Conservation (phyloP, 345 rosid genomes). For the Rhodamnia rubescens region DNA sequence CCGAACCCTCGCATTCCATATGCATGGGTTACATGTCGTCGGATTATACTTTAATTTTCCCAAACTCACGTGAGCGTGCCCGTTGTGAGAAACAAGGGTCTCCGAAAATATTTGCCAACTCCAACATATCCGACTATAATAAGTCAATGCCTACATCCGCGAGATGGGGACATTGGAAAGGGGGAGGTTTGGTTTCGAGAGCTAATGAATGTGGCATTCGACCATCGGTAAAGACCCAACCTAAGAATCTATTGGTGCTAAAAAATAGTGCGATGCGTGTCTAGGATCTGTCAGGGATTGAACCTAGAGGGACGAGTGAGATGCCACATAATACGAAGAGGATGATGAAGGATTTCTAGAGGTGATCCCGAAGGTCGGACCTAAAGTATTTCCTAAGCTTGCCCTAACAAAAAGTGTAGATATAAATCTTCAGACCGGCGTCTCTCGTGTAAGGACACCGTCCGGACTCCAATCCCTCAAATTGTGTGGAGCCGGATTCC, state of each 20-base stretch:
- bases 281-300: background rate
- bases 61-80: too few relatives aligned
- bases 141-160: background rate
- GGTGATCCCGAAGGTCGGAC: background rate
- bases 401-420: background rate
- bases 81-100: too few relatives aligned
- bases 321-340: background rate
- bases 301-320: background rate
- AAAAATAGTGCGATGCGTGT: background rate
- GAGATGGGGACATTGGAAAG: background rate
- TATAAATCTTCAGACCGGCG: background rate
- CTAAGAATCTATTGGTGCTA: too few relatives aligned
- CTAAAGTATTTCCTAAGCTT: background rate
- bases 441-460: background rate
- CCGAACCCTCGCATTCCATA: too few relatives aligned
- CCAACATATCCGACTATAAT: background rate
- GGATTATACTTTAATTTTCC: too few relatives aligned
- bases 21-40: too few relatives aligned
- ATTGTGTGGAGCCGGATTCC: background rate
- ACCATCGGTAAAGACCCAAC: background rate
- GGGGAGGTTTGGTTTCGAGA: background rate
- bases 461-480: background rate
- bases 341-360: background rate
- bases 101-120: too few relatives aligned
- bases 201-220: background rate